Base-by-base conservation (phyloP, 306 rosid species). In the Inga leiocalycina region DNA sequence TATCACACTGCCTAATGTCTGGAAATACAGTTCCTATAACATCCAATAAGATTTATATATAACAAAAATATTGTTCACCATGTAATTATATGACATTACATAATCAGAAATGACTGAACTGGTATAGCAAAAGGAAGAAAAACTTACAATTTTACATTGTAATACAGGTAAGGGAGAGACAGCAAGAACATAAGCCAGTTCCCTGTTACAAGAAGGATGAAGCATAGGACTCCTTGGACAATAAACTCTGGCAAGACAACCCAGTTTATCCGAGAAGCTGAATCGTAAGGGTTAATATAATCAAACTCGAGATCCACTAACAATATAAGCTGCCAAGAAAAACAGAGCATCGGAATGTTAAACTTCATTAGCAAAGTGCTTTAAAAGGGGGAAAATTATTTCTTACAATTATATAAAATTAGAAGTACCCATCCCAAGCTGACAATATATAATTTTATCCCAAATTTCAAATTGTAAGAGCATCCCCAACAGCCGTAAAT, bases 221-320 rank as follows among this genome's bases (percentile, higher is more conserved):
- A 37, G 86, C 93, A 89, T 78, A 93, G 76, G 79, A 87, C 79
- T 86, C 90, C 99, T 79, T 90, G 93, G 43, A 76, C 46, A n/a
- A 93, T 75, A 87, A 89, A 92, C 92, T 95, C 99, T 0, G 99
- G 98, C 84, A 95, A 76, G 67, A 95, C 56, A 74, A 87, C 87
- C 79, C 35, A 62, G 90, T 95, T 95, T 78, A 95, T 89, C 86
- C 91, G 85, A 79, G 91, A 83, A 22, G 98, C 90, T 51, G 98
- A 90, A 87, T 95, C 98, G 49, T 91, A 95, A 2, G 98, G 98
- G 78, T 95, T 95, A 86, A 95, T 92, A 76, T 95, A 92, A 88
- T 95, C 98, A 75, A 86, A 95, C 84, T 95, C 98, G 19, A 95
- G 82, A 82, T 95, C 98, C 82, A 93, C 89, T 92, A 95, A 92